Evolutionary conservation across 2,329 filamentous ascomycete genomes (phyloP).

Genomic region (Arachnopeziza araneosa): DNA sequence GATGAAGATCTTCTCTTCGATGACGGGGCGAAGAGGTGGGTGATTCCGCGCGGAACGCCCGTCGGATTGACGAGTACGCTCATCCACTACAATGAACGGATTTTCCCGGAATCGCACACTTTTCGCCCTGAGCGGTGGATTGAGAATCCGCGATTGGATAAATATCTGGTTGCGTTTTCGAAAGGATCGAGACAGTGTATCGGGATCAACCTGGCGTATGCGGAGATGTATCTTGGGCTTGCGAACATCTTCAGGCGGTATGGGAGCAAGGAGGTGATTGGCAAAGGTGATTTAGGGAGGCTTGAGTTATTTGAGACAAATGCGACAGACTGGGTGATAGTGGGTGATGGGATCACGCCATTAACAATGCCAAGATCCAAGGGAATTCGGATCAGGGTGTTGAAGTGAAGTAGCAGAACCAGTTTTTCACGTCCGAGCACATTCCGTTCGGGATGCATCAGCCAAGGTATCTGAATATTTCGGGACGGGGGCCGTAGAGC

Average conservation of each 20-base stretch:
- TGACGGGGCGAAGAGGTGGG: conserved; percentile 14
- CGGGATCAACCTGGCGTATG: conserved; percentile 24
- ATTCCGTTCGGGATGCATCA: no score
- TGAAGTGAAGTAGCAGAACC: neutral
- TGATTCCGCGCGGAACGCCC: conserved; percentile 29
- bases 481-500: no score
- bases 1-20: conserved; percentile 18
- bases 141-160: conserved; percentile 24
- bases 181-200: conserved; percentile 38
- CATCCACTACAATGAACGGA: conserved; percentile 34
- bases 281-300: conserved; percentile 14
- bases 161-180: conserved; percentile 37
- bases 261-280: conserved; percentile 15
- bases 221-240: conserved; percentile 8
- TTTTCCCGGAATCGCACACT: conserved; percentile 34
- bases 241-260: conserved; percentile 9
- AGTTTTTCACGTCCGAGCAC: no score
- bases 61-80: conserved; percentile 36
- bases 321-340: conserved; percentile 18
- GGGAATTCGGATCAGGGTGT: conserved; percentile 10
- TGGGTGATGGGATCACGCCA: conserved; percentile 12
- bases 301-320: conserved; percentile 28
- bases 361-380: conserved; percentile 6
- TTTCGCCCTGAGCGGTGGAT: conserved; percentile 38
- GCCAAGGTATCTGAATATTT: no score